Evolutionary conservation across 2,329 filamentous ascomycete species (phyloP).

Genomic region (Arthrinium puccinioides): DNA sequence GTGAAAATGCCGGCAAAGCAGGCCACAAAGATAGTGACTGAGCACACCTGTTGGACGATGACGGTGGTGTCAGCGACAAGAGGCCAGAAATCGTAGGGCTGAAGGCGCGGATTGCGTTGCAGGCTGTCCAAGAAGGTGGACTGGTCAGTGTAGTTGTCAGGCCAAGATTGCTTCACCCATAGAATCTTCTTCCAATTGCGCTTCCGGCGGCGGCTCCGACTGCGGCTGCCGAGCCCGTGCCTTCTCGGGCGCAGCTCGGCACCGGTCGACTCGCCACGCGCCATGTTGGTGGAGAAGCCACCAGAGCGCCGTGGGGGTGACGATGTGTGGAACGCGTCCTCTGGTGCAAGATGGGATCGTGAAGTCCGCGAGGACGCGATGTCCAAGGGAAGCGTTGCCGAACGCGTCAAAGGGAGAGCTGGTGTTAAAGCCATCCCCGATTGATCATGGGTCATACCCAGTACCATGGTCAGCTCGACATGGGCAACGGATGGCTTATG

Average conservation of each 20-base stretch:
- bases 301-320: conserved; percentile 51
- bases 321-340: conserved; percentile 68
- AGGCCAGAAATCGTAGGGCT: conserved; percentile 97
- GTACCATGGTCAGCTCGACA: too few relatives aligned
- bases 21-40: conserved; percentile 87
- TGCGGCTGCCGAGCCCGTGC: conserved; percentile 47
- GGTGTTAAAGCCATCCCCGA: too few relatives aligned
- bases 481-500: too few relatives aligned
- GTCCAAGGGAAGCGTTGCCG: conserved; percentile 31
- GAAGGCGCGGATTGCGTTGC: conserved; percentile 85
- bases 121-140: conserved; percentile 94
- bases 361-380: conserved; percentile 36
- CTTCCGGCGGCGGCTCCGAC: conserved; percentile 60
- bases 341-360: conserved; percentile 68
- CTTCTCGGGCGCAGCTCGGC: conserved; percentile 27
- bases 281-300: conserved; percentile 19
- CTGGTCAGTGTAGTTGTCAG: conserved; percentile 98
- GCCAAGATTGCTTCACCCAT: conserved; percentile 96
- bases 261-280: conserved; percentile 20
- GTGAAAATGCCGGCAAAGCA: conserved; percentile 89
- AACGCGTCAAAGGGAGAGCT: conserved; percentile 19
- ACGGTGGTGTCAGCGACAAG: conserved; percentile 91
- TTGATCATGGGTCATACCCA: too few relatives aligned
- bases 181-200: conserved; percentile 89
- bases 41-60: conserved; percentile 94